Conservation (phyloP, 805 yeast genomes). For the Metschnikowia lachancei region DNA sequence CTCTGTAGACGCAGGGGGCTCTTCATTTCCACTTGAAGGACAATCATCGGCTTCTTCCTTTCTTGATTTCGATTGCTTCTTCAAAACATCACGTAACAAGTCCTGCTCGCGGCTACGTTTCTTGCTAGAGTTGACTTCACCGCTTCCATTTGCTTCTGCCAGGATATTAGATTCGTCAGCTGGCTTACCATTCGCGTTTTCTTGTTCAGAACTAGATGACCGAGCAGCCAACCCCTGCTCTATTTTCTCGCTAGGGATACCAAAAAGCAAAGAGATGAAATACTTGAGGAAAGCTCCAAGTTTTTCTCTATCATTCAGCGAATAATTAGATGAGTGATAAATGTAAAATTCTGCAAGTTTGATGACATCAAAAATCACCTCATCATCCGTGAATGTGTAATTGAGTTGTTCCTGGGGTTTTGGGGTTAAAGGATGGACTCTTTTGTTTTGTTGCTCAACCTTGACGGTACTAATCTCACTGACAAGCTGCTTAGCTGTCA, state of each 20-base stretch:
- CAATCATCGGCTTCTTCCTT: slow-evolving; percentile 36
- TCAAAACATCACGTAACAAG: slow-evolving; percentile 57
- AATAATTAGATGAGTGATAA: slow-evolving; percentile 67
- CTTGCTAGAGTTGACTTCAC: slow-evolving; percentile 26
- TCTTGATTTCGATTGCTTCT: slow-evolving; percentile 45
- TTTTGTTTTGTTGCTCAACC: slow-evolving; percentile 84
- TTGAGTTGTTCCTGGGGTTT: slow-evolving; percentile 73
- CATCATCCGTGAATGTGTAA: slow-evolving; percentile 62
- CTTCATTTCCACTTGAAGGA: slow-evolving; percentile 34
- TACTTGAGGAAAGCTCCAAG: slow-evolving; percentile 67
- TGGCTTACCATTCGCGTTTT: slow-evolving; percentile 14
- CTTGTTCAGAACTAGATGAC: slow-evolving; percentile 21
- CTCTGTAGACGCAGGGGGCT: slow-evolving; percentile 30
- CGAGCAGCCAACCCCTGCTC: slow-evolving; percentile 36
- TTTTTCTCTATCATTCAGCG: slow-evolving; percentile 76
- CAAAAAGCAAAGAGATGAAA: slow-evolving; percentile 72
- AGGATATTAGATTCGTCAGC: slow-evolving; percentile 18
- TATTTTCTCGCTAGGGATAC: slow-evolving; percentile 48
- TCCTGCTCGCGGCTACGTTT: slow-evolving; percentile 55
- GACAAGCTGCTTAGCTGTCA: slow-evolving; percentile 85
- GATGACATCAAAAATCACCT: slow-evolving; percentile 70
- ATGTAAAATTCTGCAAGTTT: slow-evolving; percentile 66
- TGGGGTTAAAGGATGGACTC: slow-evolving; percentile 82
- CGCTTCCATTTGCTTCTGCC: slow-evolving; percentile 8
- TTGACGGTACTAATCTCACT: slow-evolving; percentile 91